phyloP scores from a whole-genome alignment of 352 stramenopile species.

The Phytopythium aichiense region DNA sequence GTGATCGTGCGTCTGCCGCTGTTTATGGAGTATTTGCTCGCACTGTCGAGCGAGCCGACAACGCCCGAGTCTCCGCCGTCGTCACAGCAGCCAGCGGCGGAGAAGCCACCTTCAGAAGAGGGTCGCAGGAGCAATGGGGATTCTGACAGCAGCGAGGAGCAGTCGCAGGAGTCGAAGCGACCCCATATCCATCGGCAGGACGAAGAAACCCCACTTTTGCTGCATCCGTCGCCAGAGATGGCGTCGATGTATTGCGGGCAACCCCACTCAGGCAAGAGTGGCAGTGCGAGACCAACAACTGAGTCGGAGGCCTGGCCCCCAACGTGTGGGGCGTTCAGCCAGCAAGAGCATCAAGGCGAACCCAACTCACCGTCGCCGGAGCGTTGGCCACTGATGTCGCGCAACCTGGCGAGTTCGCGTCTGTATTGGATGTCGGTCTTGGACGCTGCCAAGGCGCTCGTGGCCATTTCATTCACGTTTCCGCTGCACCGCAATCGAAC shows the following conservation, averaged over 20 bases:
- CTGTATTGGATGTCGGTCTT: slow-evolving; percentile 52
- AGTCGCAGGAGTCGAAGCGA: neutral
- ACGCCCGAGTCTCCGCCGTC: neutral
- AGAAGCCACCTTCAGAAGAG: neutral
- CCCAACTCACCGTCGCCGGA: neutral
- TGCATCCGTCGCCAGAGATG: slow-evolving; percentile 16
- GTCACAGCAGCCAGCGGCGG: neutral
- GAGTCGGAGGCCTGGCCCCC: neutral
- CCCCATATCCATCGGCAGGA: slow-evolving; percentile 13
- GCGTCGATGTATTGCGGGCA: slow-evolving; percentile 5
- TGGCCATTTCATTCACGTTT: slow-evolving; percentile 47
- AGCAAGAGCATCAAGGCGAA: neutral
- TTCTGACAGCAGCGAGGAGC: slow-evolving; percentile 20
- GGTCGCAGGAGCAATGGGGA: slow-evolving; percentile 4
- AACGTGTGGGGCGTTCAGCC: neutral
- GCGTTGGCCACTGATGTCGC: slow-evolving; percentile 38
- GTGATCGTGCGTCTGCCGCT: slow-evolving; percentile 62
- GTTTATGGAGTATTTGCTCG: slow-evolving; percentile 81
- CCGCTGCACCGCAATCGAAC: slow-evolving; percentile 41
- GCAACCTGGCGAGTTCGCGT: slow-evolving; percentile 28
- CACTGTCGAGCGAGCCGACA: slow-evolving; percentile 29
- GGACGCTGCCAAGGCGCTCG: slow-evolving; percentile 53
- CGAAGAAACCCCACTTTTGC: slow-evolving; percentile 1
- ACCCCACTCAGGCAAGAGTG: neutral
- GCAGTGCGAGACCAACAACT: neutral